Percentiles rank a stretch among this genome's conserved stretches.
Conservation (phyloP, 257 asterid species). For the Nicotiana paniculata region DNA sequence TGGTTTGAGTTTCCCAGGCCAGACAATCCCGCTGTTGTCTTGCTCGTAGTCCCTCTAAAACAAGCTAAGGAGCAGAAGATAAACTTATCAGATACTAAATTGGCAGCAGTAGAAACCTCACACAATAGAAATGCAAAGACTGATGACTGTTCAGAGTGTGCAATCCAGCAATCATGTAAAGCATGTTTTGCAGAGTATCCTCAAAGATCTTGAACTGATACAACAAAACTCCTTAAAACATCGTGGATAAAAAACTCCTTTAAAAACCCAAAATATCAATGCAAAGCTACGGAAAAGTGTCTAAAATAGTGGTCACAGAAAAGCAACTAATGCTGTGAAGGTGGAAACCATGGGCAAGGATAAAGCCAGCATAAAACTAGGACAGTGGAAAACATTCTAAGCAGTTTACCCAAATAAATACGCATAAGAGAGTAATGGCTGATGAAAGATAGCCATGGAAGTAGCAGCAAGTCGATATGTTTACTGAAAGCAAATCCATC, state of each 20-base stretch:
- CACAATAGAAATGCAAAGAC: background rate
- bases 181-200: background rate
- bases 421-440: background rate
- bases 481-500: background rate
- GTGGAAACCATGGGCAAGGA: background rate
- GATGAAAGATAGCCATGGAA: background rate
- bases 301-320: background rate
- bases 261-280: background rate
- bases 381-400: background rate
- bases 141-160: background rate
- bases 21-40: constrained; percentile 59
- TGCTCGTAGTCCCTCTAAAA: constrained; percentile 72
- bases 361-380: background rate
- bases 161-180: background rate
- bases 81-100: constrained; percentile 5
- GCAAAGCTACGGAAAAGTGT: background rate
- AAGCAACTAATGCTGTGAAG: background rate
- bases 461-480: background rate
- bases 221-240: background rate
- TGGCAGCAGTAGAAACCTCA: constrained; percentile 5
- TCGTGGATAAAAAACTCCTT: background rate
- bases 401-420: background rate
- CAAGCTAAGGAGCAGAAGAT: constrained; percentile 56
- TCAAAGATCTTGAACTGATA: background rate
- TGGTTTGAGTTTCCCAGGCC: constrained; percentile 53